Evolutionary conservation across 768 basidiomycete species (phyloP).

Genomic region (Naganishia randhawae): DNA sequence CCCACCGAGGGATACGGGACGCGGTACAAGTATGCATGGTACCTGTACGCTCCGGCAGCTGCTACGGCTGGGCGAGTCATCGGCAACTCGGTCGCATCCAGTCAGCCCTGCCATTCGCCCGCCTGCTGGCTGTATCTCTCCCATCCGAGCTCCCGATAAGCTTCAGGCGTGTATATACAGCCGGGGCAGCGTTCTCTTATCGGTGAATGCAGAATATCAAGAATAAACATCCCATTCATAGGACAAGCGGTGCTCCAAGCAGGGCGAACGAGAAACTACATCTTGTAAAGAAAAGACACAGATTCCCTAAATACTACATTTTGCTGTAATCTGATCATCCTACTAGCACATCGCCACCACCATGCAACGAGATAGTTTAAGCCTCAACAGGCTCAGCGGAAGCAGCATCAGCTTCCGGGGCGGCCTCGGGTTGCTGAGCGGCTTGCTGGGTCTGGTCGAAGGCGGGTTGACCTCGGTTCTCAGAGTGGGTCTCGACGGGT

Average conservation of each 20-base stretch:
- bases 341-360: constrained; percentile 12
- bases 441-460: constrained; percentile 31
- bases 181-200: too few species aligned
- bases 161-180: too few species aligned
- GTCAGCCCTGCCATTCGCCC: neutral
- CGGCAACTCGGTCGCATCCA: constrained; percentile 16
- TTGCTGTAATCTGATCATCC: constrained; percentile 2
- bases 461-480: constrained; percentile 59
- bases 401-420: constrained; percentile 29
- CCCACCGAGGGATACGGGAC: neutral
- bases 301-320: constrained; percentile 17
- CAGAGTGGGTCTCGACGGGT: constrained; percentile 80
- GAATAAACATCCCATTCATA: constrained; percentile 17
- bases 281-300: neutral
- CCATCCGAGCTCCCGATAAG: neutral
- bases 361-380: neutral
- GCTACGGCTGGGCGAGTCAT: neutral
- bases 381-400: constrained; percentile 16
- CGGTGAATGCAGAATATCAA: constrained; percentile 25
- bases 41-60: too few species aligned
- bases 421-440: constrained; percentile 29
- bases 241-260: neutral
- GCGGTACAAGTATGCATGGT: neutral
- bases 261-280: constrained; percentile 17
- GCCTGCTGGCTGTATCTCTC: neutral